phyloP scores from a whole-genome alignment of 1,284 basidiomycete genomes.

The Xerocomus amazonicus region DNA sequence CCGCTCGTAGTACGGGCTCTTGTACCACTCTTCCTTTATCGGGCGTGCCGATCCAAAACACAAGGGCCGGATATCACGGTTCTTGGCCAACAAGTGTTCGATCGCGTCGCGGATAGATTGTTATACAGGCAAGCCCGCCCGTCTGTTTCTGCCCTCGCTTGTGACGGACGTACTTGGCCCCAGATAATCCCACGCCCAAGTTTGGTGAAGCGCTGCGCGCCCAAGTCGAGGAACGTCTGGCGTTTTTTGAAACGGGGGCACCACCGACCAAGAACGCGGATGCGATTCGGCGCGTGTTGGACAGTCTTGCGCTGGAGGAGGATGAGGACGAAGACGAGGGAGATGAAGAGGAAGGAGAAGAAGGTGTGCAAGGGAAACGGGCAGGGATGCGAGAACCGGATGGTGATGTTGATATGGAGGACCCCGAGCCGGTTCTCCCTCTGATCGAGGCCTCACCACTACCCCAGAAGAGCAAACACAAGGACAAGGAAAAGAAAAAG shows the following conservation, averaged over 20 bases:
- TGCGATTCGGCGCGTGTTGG: slow-evolving; percentile 84
- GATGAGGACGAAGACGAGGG: slow-evolving; percentile 70
- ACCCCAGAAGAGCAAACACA: slow-evolving; percentile 42
- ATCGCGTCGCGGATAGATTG: slow-evolving; percentile 99
- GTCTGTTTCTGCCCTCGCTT: too few relatives aligned
- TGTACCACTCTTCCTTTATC: slow-evolving; percentile 95
- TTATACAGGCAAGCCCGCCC: slow-evolving; percentile 74
- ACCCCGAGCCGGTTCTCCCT: slow-evolving; percentile 50
- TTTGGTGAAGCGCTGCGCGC: slow-evolving; percentile 92
- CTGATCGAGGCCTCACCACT: slow-evolving; percentile 52
- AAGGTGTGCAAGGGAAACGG: slow-evolving; percentile 62
- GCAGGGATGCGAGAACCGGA: not conserved
- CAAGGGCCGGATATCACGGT: slow-evolving; percentile 97
- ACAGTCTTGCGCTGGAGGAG: slow-evolving; percentile 71
- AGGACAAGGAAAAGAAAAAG: slow-evolving; percentile 15
- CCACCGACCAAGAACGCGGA: slow-evolving; percentile 85
- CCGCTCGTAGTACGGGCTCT: slow-evolving; percentile 72
- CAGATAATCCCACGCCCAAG: slow-evolving; percentile 85
- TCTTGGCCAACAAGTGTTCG: slow-evolving; percentile 98
- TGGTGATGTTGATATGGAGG: slow-evolving; percentile 44
- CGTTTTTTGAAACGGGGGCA: slow-evolving; percentile 90
- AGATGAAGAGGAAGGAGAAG: slow-evolving; percentile 49
- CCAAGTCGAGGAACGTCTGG: slow-evolving; percentile 95
- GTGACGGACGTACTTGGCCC: too few relatives aligned
- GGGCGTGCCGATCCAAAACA: slow-evolving; percentile 92